Conservation (phyloP, 139 green algal genomes). For the Medakamo hakoo region DNA sequence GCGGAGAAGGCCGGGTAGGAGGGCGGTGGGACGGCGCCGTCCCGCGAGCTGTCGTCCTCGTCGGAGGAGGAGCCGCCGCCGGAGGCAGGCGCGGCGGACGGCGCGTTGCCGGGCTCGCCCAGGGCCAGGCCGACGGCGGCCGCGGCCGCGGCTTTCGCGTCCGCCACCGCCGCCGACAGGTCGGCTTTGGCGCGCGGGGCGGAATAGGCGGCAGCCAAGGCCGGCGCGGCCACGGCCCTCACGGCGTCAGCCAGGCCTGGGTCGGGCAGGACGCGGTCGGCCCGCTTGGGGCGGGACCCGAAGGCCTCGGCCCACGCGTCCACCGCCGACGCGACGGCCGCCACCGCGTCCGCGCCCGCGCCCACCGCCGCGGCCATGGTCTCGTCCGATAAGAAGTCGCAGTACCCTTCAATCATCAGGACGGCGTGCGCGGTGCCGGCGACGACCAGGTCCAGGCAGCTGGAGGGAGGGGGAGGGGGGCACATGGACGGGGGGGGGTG, state of each 20-base stretch:
- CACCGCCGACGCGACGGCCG: slow-evolving; percentile 43
- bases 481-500: background rate
- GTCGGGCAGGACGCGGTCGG: slow-evolving; percentile 23
- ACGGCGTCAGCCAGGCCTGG: slow-evolving; percentile 36
- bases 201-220: slow-evolving; percentile 16
- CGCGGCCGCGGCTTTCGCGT: background rate
- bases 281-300: slow-evolving; percentile 56
- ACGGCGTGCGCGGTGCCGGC: slow-evolving; percentile 79
- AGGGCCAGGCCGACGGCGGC: background rate
- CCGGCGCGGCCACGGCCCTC: slow-evolving; percentile 16
- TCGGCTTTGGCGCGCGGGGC: slow-evolving; percentile 25
- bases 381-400: slow-evolving; percentile 81
- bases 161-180: slow-evolving; percentile 5
- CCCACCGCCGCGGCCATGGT: slow-evolving; percentile 62
- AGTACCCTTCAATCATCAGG: slow-evolving; percentile 97
- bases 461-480: background rate
- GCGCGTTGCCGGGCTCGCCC: no score
- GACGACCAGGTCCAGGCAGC: slow-evolving; percentile 70
- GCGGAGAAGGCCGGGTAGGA: background rate
- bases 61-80: background rate
- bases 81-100: no score
- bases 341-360: slow-evolving; percentile 38
- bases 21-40: background rate
- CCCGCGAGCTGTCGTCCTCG: background rate
- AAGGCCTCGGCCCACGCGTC: slow-evolving; percentile 46